A percentile compares a stretch with the other conserved stretches of the same genome.
Evolutionary conservation across 2,329 filamentous ascomycete genomes (phyloP).

Genomic region (Penicillium sp.): DNA sequence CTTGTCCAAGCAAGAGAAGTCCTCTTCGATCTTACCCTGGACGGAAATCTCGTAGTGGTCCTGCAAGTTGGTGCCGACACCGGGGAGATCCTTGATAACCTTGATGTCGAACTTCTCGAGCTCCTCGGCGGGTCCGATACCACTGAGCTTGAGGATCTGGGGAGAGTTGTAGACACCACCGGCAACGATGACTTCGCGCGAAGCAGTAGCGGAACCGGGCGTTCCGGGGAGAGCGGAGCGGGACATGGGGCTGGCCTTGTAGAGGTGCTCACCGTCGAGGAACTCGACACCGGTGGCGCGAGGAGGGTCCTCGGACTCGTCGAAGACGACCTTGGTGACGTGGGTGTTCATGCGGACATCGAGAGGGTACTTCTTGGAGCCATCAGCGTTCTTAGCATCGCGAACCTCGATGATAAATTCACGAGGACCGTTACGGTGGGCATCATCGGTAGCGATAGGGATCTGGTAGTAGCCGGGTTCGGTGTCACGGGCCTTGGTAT

Average conservation of each 20-base stretch:
- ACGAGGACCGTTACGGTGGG: constrained; percentile 36
- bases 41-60: constrained; percentile 55
- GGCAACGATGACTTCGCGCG: constrained; percentile 50
- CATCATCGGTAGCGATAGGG: constrained; percentile 48
- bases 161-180: constrained; percentile 64
- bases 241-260: constrained; percentile 48
- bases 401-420: constrained; percentile 42
- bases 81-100: constrained; percentile 57
- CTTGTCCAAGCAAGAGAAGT: constrained; percentile 33
- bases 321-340: constrained; percentile 51
- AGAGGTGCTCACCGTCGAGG: constrained; percentile 50
- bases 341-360: constrained; percentile 55
- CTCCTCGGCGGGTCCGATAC: constrained; percentile 60
- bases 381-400: constrained; percentile 26
- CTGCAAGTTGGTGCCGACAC: constrained; percentile 66
- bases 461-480: constrained; percentile 59
- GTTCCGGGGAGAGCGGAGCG: constrained; percentile 29
- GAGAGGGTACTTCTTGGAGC: constrained; percentile 53
- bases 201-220: constrained; percentile 45
- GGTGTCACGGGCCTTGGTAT: constrained; percentile 49
- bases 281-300: constrained; percentile 54
- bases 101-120: constrained; percentile 58
- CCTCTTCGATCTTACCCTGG: constrained; percentile 54
- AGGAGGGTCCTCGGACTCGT: constrained; percentile 39
- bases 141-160: constrained; percentile 65